Base-by-base conservation (phyloP, 306 rosid genomes). In the Corylus avellana region DNA sequence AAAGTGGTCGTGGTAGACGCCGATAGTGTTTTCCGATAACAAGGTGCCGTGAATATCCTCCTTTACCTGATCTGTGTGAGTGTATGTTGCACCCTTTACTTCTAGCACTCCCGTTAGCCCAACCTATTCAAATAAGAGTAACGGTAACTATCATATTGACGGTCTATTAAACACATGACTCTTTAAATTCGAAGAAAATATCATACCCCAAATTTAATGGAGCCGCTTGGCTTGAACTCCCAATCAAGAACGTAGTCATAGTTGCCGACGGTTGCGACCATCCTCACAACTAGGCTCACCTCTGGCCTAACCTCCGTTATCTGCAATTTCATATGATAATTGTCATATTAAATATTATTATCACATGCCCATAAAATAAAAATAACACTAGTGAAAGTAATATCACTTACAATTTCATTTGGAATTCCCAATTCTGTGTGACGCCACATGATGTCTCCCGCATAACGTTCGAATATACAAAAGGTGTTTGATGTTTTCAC, bases 391-490 rank as follows among this genome's bases (percentile, higher is more conserved):
- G 0, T 9, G 8, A 20, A 4, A 63, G 27, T 35, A 6, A 12
- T 2, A 39, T n/a, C 3, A 44, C 73, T 27, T 79, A 87, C 88
- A 72, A 17, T 14, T 73, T 82, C 66, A 9, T 75, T 18, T 2
- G 86, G 85, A 59, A 88, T 53, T 7, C 1, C 75, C 0, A 8
- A 17, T 77, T 88, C 91, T 16, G 94, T 81, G 78, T 90, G 94
- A 46, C 94, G 94, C 97, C 97, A 92, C 91, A 87, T 78, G 74
- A 87, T 79, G 54, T 85, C 81, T 4, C 92, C 89, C 7, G 86
- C 86, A 57, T 83, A 59, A 27, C 57, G 81, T 54, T 92, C 97
- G n/a, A 90, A 92, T 12, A 92, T 80, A 51, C 97, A 90, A 8
- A 92, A 73, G 1, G 95, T 86, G 58, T 92, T 89, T 0, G 86